These are phyloP conservation scores for Carex parvula DNA, from an alignment of 176 grass and related monocot species.

Conservation along the genomic window DNA sequence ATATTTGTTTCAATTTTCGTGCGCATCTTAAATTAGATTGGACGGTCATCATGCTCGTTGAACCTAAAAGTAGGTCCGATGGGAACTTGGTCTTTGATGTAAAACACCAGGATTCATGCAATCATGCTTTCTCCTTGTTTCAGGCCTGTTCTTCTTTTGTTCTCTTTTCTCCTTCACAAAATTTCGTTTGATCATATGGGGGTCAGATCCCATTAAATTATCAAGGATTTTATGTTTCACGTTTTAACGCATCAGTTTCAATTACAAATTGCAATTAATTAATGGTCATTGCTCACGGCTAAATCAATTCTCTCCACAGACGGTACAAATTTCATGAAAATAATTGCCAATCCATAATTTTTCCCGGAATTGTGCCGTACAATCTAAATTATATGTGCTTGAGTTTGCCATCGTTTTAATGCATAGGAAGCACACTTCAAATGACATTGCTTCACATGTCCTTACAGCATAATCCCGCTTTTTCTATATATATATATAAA, in stretches of 20 bases:
- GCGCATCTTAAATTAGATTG: too few relatives aligned
- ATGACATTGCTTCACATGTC: constrained; percentile 1
- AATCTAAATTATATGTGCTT: background rate
- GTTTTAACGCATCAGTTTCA: background rate
- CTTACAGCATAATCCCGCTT: background rate
- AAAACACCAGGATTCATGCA: too few relatives aligned
- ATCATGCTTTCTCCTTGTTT: too few relatives aligned
- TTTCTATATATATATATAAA: background rate
- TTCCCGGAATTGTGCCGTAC: background rate
- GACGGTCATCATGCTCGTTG: too few relatives aligned
- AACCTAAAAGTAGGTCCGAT: too few relatives aligned
- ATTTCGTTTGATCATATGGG: background rate
- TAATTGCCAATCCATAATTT: background rate
- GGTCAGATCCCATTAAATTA: background rate
- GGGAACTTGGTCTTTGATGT: too few relatives aligned
- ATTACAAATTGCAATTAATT: background rate
- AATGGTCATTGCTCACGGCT: background rate
- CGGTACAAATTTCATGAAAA: background rate
- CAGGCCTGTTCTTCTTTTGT: background rate
- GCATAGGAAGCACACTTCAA: background rate
- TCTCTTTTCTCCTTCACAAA: background rate
- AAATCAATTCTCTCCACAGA: background rate
- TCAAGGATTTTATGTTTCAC: background rate
- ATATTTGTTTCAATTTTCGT: too few relatives aligned
- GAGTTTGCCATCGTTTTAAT: background rate